These are phyloP conservation scores for Linnemannia exigua DNA, from an alignment of 192 early-diverging fungal species.

Conservation along the genomic window DNA sequence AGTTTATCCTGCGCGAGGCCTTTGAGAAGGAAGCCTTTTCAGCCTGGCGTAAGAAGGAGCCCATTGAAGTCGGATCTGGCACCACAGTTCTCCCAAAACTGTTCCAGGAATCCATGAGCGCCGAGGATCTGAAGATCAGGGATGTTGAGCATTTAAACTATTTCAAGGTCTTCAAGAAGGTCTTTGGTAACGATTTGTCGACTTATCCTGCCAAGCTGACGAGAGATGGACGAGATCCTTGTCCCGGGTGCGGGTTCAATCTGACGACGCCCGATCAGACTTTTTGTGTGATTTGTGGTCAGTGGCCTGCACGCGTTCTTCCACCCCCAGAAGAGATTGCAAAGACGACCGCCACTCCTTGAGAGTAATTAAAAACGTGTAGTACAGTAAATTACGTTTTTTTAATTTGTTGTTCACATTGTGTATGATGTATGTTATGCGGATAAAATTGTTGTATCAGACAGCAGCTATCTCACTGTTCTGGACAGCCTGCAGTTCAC, in stretches of 20 bases:
- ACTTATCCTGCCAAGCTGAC: slow-evolving; percentile 35
- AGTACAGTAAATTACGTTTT: too few relatives aligned
- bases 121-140: slow-evolving; percentile 60
- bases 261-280: slow-evolving; percentile 64
- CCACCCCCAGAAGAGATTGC: slow-evolving; percentile 50
- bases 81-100: slow-evolving; percentile 68
- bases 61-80: slow-evolving; percentile 74
- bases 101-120: slow-evolving; percentile 51
- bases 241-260: slow-evolving; percentile 73
- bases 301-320: slow-evolving; percentile 67
- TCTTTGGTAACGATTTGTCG: slow-evolving; percentile 54
- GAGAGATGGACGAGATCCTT: slow-evolving; percentile 67
- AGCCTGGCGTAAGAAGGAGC: slow-evolving; percentile 75
- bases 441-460: not conserved
- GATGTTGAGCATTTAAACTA: slow-evolving; percentile 75
- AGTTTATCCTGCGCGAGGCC: slow-evolving; percentile 71
- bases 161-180: slow-evolving; percentile 66
- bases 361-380: not conserved
- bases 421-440: too few relatives aligned
- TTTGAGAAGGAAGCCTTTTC: slow-evolving; percentile 71
- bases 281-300: slow-evolving; percentile 76
- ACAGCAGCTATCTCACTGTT: not conserved
- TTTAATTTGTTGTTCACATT: too few relatives aligned
- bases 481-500: slow-evolving; percentile 53
- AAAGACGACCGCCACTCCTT: not conserved